Percentiles rank a stretch among this genome's conserved stretches.
Conservation (phyloP, 2,329 filamentous ascomycete species). For the Xylaria sp. region DNA sequence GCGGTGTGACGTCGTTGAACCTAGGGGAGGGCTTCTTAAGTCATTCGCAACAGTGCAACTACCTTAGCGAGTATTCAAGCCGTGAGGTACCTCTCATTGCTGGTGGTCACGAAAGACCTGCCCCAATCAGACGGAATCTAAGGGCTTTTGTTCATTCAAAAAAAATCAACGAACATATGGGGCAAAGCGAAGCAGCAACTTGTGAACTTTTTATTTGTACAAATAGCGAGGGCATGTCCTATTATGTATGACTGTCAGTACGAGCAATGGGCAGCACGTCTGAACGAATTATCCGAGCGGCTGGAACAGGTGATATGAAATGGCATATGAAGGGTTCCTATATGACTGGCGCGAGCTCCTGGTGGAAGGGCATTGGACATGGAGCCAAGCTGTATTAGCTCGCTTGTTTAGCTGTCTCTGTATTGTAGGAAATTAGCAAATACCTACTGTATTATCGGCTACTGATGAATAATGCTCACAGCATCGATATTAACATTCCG, state of each 20-base stretch:
- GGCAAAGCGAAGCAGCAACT: constrained; percentile 29
- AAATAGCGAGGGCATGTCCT: constrained; percentile 26
- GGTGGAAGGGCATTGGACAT: constrained; percentile 20
- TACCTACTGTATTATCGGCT: constrained; percentile 32
- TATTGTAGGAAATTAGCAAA: constrained; percentile 34
- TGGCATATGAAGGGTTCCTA: constrained; percentile 16
- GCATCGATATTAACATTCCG: background rate
- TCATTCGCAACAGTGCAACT: constrained; percentile 8
- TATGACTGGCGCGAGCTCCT: constrained; percentile 15
- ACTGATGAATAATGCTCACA: background rate
- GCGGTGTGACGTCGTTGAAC: constrained; percentile 1
- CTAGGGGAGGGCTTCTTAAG: constrained; percentile 1
- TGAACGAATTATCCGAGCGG: constrained; percentile 20
- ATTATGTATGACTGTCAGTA: constrained; percentile 23
- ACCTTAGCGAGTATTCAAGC: constrained; percentile 10
- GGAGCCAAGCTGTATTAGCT: constrained; percentile 17
- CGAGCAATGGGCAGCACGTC: constrained; percentile 22
- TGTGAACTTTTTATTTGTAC: constrained; percentile 32
- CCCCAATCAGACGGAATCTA: constrained; percentile 12
- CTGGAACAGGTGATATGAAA: constrained; percentile 24
- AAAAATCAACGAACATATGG: constrained; percentile 16
- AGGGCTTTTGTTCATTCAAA: constrained; percentile 18
- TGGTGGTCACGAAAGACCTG: background rate
- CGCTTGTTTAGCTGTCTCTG: constrained; percentile 24
- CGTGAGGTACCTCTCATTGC: constrained; percentile 16